These are phyloP conservation scores for Exsudoporus frostii DNA, from an alignment of 768 basidiomycete genomes.

Conservation along the genomic window DNA sequence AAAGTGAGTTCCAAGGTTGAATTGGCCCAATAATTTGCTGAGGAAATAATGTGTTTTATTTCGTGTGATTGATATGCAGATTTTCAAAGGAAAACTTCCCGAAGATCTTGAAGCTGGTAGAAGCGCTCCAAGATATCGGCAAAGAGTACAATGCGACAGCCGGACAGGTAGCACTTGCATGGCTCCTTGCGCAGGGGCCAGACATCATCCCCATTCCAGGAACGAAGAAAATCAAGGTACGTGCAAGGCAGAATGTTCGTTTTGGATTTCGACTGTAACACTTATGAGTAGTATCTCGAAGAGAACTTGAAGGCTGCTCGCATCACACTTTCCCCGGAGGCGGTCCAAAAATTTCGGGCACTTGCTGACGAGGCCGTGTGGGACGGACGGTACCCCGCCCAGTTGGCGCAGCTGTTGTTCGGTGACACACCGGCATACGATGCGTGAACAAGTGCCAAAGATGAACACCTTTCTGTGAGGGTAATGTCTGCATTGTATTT, in stretches of 20 bases:
- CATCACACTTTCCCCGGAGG: slow-evolving; percentile 36
- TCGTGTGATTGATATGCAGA: slow-evolving; percentile 3
- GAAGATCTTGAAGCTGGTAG: slow-evolving; percentile 38
- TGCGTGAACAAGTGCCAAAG: not conserved
- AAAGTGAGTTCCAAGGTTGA: slow-evolving; percentile 23
- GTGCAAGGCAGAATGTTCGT: not conserved
- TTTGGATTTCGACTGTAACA: not conserved
- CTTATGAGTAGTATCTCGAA: slow-evolving; percentile 35
- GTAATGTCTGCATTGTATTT: not conserved
- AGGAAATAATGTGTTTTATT: not conserved
- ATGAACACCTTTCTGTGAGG: not conserved
- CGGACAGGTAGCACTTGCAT: slow-evolving; percentile 41
- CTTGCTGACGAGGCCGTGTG: slow-evolving; percentile 32
- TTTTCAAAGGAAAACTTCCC: slow-evolving; percentile 44
- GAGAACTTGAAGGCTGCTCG: slow-evolving; percentile 42
- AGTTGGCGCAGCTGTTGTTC: slow-evolving; percentile 1
- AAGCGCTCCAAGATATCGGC: slow-evolving; percentile 34
- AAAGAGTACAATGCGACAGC: slow-evolving; percentile 33
- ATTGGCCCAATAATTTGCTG: not conserved
- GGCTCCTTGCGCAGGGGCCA: slow-evolving; percentile 38
- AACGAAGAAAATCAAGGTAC: slow-evolving; percentile 33
- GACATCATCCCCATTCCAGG: slow-evolving; percentile 42
- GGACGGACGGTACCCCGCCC: slow-evolving; percentile 26
- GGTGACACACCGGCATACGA: slow-evolving; percentile 20
- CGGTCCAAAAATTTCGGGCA: slow-evolving; percentile 35